phyloP scores from a whole-genome alignment of 1,139 yeast genomes.

The Sugiyamaella novakii region DNA sequence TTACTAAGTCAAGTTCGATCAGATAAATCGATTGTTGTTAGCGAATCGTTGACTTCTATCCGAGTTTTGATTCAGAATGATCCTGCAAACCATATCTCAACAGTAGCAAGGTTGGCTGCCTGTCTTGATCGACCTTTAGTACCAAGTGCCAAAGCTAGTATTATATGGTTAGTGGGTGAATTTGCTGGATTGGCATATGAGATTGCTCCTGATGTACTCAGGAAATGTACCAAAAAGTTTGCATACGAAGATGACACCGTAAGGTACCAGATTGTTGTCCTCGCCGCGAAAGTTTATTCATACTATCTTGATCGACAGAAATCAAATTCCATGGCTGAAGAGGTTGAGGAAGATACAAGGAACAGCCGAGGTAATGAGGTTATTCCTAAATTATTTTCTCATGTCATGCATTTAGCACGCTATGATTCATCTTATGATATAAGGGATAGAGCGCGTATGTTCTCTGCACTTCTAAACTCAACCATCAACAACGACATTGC shows the following conservation, averaged over 20 bases:
- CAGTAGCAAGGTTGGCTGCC: slow-evolving; percentile 48
- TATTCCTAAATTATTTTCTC: slow-evolving; percentile 58
- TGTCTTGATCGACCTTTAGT: slow-evolving; percentile 29
- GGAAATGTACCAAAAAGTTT: slow-evolving; percentile 59
- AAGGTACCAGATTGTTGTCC: slow-evolving; percentile 67
- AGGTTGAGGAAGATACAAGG: slow-evolving; percentile 24
- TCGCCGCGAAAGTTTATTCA: slow-evolving; percentile 74
- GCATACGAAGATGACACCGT: slow-evolving; percentile 60
- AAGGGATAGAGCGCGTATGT: slow-evolving; percentile 81
- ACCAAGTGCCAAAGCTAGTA: slow-evolving; percentile 68
- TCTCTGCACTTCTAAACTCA: slow-evolving; percentile 52
- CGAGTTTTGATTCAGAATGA: slow-evolving; percentile 72
- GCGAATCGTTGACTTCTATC: slow-evolving; percentile 67
- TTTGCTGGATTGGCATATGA: slow-evolving; percentile 52
- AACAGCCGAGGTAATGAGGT: slow-evolving; percentile 42
- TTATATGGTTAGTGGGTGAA: slow-evolving; percentile 92
- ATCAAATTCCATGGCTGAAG: slow-evolving; percentile 20
- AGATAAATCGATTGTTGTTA: slow-evolving; percentile 44
- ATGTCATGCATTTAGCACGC: slow-evolving; percentile 64
- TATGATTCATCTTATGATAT: slow-evolving; percentile 78
- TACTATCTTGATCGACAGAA: slow-evolving; percentile 47
- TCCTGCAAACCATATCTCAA: slow-evolving; percentile 48
- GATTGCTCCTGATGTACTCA: slow-evolving; percentile 76
- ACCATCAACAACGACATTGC: slow-evolving; percentile 55
- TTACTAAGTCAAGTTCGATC: slow-evolving; percentile 47